A percentile compares a stretch with the other conserved stretches of the same genome.
Conservation (phyloP, 768 basidiomycete genomes). For the Mycena haematopus region DNA sequence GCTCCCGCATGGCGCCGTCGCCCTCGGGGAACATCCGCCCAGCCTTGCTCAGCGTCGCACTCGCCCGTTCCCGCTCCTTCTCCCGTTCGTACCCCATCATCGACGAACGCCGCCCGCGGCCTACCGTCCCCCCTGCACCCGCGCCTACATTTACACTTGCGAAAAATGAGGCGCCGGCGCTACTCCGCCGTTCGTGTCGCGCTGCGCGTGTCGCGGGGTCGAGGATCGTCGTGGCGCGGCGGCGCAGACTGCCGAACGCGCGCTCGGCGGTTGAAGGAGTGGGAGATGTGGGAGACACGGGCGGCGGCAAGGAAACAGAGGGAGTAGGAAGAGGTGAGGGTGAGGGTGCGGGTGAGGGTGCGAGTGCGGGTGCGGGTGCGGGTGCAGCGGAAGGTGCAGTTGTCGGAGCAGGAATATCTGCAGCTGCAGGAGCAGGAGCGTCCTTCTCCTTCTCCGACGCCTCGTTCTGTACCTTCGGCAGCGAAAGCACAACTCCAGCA, state of each 20-base stretch:
- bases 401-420: conserved; percentile 92
- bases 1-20: conserved; percentile 36
- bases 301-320: conserved; percentile 12
- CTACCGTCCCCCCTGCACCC: conserved; percentile 62
- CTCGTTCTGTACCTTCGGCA: conserved; percentile 45
- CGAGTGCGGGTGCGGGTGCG: conserved; percentile 45
- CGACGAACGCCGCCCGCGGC: conserved; percentile 73
- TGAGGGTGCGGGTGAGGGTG: conserved; percentile 80
- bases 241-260: conserved; percentile 61
- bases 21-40: conserved; percentile 58
- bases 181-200: conserved; percentile 78
- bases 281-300: conserved; percentile 36
- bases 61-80: not conserved
- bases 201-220: conserved; percentile 68
- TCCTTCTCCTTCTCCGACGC: conserved; percentile 31
- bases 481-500: conserved; percentile 35
- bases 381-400: conserved; percentile 69
- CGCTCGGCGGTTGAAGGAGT: conserved; percentile 27
- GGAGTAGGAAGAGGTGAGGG: conserved; percentile 56
- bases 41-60: conserved; percentile 39
- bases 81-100: conserved; percentile 62
- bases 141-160: conserved; percentile 15
- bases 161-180: conserved; percentile 71
- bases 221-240: conserved; percentile 79
- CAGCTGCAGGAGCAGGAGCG: not conserved